Percentiles rank a stretch among this genome's conserved stretches.
phyloP scores from a whole-genome alignment of 164 flowering plant species.

The Sedum album region DNA sequence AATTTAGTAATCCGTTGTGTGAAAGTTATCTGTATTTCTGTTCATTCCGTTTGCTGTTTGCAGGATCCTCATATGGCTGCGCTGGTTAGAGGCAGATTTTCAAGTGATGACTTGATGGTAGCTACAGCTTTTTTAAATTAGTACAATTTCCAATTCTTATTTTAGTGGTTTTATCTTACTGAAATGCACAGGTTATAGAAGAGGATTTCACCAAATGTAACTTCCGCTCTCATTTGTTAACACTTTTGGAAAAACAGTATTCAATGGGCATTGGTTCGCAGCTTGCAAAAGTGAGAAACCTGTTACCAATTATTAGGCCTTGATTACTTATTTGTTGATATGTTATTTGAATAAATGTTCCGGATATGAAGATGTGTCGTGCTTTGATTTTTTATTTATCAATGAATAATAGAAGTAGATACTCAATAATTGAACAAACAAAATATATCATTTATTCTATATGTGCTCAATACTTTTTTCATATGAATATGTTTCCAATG shows the following conservation, averaged over 20 bases:
- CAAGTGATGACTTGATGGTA: constrained; percentile 45
- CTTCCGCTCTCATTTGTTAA: constrained; percentile 47
- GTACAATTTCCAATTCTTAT: not conserved
- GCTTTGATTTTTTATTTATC: too few species aligned
- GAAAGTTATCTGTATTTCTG: too few species aligned
- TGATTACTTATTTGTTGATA: not conserved
- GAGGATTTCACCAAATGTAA: constrained; percentile 86
- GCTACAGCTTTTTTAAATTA: not conserved
- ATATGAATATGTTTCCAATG: not conserved
- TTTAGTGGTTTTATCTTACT: not conserved
- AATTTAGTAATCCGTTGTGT: too few species aligned
- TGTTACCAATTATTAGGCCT: not conserved
- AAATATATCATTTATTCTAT: not conserved
- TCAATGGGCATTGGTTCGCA: constrained; percentile 18
- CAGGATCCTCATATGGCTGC: constrained; percentile 90
- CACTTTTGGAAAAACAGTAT: constrained; percentile 30
- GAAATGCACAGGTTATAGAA: constrained; percentile 55
- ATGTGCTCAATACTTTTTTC: not conserved
- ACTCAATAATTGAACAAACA: not conserved
- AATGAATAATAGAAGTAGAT: not conserved
- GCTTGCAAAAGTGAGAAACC: constrained; percentile 59
- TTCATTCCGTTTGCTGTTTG: constrained; percentile 1
- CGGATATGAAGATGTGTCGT: too few species aligned
- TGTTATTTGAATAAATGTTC: not conserved
- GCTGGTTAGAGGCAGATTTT: constrained; percentile 69